Evolutionary conservation across 441 rosid species (phyloP), one percentile per base, ranked within the genome.

Genomic region (Euphorbia schlechtendalii): DNA sequence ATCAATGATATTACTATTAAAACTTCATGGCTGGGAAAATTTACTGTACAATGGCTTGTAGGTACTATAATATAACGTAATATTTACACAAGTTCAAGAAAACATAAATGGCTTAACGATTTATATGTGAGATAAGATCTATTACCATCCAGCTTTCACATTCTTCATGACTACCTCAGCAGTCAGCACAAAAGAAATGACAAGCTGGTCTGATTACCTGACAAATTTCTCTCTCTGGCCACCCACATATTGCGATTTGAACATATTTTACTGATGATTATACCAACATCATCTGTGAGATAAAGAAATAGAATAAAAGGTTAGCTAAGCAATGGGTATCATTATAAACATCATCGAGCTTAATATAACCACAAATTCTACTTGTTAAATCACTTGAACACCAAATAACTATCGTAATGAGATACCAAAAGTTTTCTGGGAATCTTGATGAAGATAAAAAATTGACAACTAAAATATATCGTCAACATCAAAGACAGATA

Each of bases 221-320:
- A 86, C 94, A 78, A 93, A 93, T 78, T 90, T 93, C 80, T 90
- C 96, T 61, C 78, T 76, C 64, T 84, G 96, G 58, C 90, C 87
- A 80, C 80, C 80, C 77, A 83, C 70, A 56, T 78, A 88, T 52
- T 84, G 88, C 25, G 91, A 77, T 81, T 83, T 93, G 69, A 72
- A 81, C 97, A 93, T 90, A 67, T 82, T 81, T 69, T 61, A 56
- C 74, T 67, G 70, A 60, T 73, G 46, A 75, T 75, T 75, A 78
- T 74, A 78, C 75, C 74, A 62, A 77, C 69, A 69, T 60, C 74
- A 74, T 83, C 98, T 89, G 84, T 64, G 76, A 30, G 64, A 69
- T 53, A 69, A 60, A 30, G 28, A 30, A 59, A 10, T 10, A 27
- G 38, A 36, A 45, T 27, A 61, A 52, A 43, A 2, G 3, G 15